Conservation (phyloP, 116 monocot genomes). For the Dioscorea cayenensis region DNA sequence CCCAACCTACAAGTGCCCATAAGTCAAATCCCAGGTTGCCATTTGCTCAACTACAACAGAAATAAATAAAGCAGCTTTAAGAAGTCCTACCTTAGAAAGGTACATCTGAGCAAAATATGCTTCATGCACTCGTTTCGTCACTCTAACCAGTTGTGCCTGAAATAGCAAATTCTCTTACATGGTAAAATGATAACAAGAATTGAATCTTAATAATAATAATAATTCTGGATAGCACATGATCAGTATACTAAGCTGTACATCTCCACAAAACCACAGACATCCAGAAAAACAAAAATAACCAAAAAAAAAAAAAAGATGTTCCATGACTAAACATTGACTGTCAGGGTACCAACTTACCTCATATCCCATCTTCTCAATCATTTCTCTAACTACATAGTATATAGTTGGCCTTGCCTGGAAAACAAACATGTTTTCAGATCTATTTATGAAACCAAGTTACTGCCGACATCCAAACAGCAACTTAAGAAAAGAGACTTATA, state of each 20-base stretch:
- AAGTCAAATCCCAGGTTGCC: background rate
- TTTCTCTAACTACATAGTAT: constrained; percentile 85
- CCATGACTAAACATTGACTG: background rate
- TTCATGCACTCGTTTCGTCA: constrained; percentile 86
- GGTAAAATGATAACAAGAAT: background rate
- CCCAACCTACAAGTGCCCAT: constrained; percentile 36
- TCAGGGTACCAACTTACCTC: constrained; percentile 27
- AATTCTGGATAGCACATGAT: background rate
- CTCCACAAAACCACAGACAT: background rate
- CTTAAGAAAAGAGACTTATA: background rate
- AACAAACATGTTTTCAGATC: constrained; percentile 1
- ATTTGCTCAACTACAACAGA: background rate
- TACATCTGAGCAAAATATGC: constrained; percentile 90
- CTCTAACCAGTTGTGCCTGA: constrained; percentile 73
- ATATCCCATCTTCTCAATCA: constrained; percentile 98
- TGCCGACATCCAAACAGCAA: background rate
- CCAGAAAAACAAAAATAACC: background rate
- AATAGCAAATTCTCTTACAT: background rate
- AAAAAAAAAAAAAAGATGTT: background rate
- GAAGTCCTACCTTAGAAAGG: constrained; percentile 55
- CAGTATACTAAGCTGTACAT: background rate
- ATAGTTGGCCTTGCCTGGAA: constrained; percentile 83
- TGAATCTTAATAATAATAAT: background rate
- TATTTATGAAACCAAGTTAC: background rate
- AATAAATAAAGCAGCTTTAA: constrained; percentile 9